Evolutionary conservation across 2,329 filamentous ascomycete genomes (phyloP), one percentile per base, ranked within the genome.

Genomic region (Fusarium musae): DNA sequence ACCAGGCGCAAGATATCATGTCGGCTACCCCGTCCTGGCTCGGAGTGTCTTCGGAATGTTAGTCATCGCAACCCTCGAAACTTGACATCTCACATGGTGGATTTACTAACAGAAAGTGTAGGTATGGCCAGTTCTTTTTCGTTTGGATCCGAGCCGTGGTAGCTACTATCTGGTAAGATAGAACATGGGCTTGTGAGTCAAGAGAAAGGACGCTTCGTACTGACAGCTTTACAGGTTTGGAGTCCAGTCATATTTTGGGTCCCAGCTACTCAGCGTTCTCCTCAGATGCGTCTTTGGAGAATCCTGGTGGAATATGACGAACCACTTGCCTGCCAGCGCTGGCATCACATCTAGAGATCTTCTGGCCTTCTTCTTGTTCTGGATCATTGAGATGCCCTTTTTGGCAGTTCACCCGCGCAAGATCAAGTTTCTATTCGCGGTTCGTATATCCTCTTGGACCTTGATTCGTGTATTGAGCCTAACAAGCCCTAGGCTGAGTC

Each of bases 341-440:
- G 78, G 79, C 44, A 79, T 84, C 46, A 81, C 80, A 0, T 80
- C 80, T 2, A 78, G 78, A 56, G 72, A 77, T 28, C 78, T 84
- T n/a, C 66, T 83, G 5, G 76, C 78, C 23, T 83, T 84, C 57
- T 83, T 84, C 72, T 72, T 84, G 49, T 78, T 79, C 50, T 84
- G 83, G 83, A 52, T 83, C 11, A 60, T 83, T 26, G 79, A 83
- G 65, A 74, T 84, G 43, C 82, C 83, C 5, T 49, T 49, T 12
- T 32, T 49, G 46, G 46, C 15, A n/a, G 46, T 49, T 15, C 46
- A 49, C n/a, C 46, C 46, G 7, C 46, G 46, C 46, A 49, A 49
- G 46, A 49, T 49, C 6, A 49, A 49, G 46, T 49, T 49, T 49
- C 32, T 49, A 16, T 49, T 49, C 21, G 28, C 46, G 46, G 46